Base-by-base conservation (phyloP, 257 asterid species). In the Solanum ossicruentum region DNA sequence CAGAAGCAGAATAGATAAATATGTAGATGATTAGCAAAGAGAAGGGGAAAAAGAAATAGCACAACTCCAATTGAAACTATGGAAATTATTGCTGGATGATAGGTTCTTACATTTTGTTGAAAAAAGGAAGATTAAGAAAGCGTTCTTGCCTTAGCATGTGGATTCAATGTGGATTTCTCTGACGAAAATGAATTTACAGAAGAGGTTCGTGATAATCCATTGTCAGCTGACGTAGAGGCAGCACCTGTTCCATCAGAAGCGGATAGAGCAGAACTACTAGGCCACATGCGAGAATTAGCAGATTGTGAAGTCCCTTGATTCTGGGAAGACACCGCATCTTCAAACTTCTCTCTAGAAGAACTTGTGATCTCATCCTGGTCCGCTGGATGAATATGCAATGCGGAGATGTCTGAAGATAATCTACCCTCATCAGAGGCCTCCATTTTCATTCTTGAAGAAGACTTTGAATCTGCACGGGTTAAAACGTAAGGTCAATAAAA, bases 91-190 rank as follows among this genome's bases (percentile, higher is more conserved):
- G 43, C 81, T 13, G 12, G 81, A 47, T 47, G 21, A 75, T 47
- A 47, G 60, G 26, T 78, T 45, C 28, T 26, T 11, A 26, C 63
- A 10, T 52, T 78, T 52, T 78, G 28, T 78, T 78, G 47, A 78
- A 52, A 54, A 78, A 75, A 6, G 49, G 39, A 77, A 51, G 61
- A 77, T 52, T 15, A 55, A 28, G 65, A 77, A 77, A 52, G 4
- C 16, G 11, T 16, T 54, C 87, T 82, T 83, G 93, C 99, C 98
- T 97, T 97, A 81, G 99, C 99, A 87, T 94, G 83, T 78, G 99
- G 99, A 87, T 97, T 97, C 81, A 97, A 85, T 8, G 92, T 89
- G 56, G 99, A 95, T 88, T 94, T 97, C 85, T 95, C 99, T 51
- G 98, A 93, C 57, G 98, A 85, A 86, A 93, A 86, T 8, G 99